Percentiles rank a stretch among this genome's conserved stretches.
Conservation (phyloP, 768 basidiomycete species). For the Naganishia onofrii region DNA sequence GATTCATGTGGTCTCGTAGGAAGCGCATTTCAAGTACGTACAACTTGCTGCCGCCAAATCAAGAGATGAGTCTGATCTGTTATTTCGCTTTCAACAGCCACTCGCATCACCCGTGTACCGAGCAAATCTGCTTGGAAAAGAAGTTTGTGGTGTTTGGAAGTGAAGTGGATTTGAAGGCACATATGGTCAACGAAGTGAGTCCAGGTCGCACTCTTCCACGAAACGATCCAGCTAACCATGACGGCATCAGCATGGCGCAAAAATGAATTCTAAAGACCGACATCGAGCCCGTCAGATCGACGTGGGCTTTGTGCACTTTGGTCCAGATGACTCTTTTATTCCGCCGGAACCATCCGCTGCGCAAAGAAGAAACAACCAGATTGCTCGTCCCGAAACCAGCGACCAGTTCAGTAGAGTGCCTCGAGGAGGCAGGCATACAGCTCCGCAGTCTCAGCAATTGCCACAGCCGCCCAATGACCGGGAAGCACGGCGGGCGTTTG, state of each 20-base stretch:
- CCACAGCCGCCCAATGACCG: slow-evolving; percentile 23
- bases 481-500: slow-evolving; percentile 40
- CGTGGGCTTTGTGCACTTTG: slow-evolving; percentile 40
- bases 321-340: slow-evolving; percentile 28
- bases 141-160: slow-evolving; percentile 95
- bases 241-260: slow-evolving; percentile 43
- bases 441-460: slow-evolving; percentile 26
- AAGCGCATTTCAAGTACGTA: background rate
- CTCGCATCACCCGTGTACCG: slow-evolving; percentile 74
- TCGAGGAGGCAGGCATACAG: slow-evolving; percentile 9
- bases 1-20: slow-evolving; percentile 34
- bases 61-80: slow-evolving; percentile 16
- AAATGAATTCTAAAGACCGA: slow-evolving; percentile 48
- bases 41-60: background rate
- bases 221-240: background rate
- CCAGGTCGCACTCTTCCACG: background rate
- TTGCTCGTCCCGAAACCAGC: background rate
- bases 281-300: slow-evolving; percentile 48
- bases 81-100: slow-evolving; percentile 57
- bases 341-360: slow-evolving; percentile 26
- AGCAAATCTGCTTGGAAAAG: slow-evolving; percentile 69
- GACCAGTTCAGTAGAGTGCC: slow-evolving; percentile 27
- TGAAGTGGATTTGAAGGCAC: slow-evolving; percentile 81
- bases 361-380: slow-evolving; percentile 17
- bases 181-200: slow-evolving; percentile 69